phyloP scores from a whole-genome alignment of 192 early-diverging fungal genomes.

The Mycoemilia scoparia region DNA sequence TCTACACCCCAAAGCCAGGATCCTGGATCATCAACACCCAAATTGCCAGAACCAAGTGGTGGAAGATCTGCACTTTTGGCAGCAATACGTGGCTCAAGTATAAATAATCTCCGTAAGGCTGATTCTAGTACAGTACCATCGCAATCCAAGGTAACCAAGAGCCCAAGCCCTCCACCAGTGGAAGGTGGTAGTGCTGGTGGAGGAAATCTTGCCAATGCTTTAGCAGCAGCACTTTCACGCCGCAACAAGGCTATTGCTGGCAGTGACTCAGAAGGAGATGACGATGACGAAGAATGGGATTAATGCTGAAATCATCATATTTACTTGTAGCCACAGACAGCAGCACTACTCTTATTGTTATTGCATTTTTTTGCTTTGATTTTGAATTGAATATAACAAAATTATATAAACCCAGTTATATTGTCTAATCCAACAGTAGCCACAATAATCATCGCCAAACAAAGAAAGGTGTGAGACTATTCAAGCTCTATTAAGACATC shows the following conservation, averaged over 20 bases:
- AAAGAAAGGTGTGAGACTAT: too few species aligned
- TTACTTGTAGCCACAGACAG: too few species aligned
- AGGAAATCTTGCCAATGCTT: conserved; percentile 25
- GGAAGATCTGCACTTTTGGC: conserved; percentile 13
- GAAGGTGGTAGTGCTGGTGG: too few species aligned
- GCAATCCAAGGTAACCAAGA: conserved; percentile 5
- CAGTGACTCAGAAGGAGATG: conserved; percentile 26
- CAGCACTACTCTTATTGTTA: too few species aligned
- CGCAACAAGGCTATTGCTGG: conserved; percentile 28
- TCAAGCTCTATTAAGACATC: too few species aligned
- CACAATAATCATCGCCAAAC: too few species aligned
- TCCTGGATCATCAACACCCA: conserved; percentile 1
- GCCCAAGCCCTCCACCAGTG: too few species aligned
- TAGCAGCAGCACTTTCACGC: conserved; percentile 23
- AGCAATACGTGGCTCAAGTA: conserved; percentile 19
- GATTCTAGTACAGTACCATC: conserved; percentile 6
- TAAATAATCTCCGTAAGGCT: conserved; percentile 18
- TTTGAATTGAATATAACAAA: too few species aligned
- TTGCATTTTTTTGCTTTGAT: too few species aligned
- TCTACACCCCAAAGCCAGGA: conserved; percentile 1
- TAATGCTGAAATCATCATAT: too few species aligned
- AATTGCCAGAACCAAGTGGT: conserved; percentile 7
- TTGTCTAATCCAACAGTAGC: too few species aligned
- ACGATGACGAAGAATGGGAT: conserved; percentile 32
- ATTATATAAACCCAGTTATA: too few species aligned